A percentile compares a stretch with the other conserved stretches of the same genome.
Evolutionary conservation across 2,329 filamentous ascomycete species (phyloP).

Genomic region (Macroventuria anomochaeta): DNA sequence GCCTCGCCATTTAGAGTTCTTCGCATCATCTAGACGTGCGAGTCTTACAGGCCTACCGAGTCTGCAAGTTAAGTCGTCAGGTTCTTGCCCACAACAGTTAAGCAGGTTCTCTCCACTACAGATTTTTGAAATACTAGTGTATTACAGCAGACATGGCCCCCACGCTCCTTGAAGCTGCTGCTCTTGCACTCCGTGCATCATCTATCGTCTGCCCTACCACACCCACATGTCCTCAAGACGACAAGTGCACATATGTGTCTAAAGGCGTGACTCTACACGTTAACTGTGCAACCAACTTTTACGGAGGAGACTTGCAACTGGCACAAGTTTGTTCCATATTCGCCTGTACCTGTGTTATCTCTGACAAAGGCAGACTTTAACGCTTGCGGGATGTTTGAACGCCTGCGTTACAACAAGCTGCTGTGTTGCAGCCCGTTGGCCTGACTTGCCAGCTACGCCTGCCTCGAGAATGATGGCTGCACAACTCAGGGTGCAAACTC

Average conservation of each 20-base stretch:
- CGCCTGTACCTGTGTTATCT: not conserved
- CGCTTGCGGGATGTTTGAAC: not conserved
- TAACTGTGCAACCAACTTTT: constrained; percentile 2
- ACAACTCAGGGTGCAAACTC: not conserved
- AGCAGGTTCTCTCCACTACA: too few species aligned
- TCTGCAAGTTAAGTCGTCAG: too few species aligned
- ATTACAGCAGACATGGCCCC: too few species aligned
- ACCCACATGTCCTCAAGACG: constrained; percentile 1
- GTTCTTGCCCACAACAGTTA: too few species aligned
- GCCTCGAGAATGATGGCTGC: constrained; percentile 3
- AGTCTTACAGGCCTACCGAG: too few species aligned
- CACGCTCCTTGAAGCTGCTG: too few species aligned
- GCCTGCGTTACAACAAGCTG: not conserved
- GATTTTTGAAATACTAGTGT: too few species aligned
- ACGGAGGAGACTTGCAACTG: constrained; percentile 7
- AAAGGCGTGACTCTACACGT: not conserved
- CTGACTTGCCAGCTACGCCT: constrained; percentile 3
- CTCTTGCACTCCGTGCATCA: too few species aligned
- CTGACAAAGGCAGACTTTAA: not conserved
- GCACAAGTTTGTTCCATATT: too few species aligned
- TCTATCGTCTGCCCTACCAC: not conserved
- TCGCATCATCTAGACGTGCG: too few species aligned
- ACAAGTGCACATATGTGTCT: not conserved
- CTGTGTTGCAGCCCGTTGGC: not conserved
- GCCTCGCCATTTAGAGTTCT: too few species aligned